Percentiles rank a stretch among this genome's conserved stretches.
phyloP scores from a whole-genome alignment of 805 yeast genomes.

The Starmerella floris region DNA sequence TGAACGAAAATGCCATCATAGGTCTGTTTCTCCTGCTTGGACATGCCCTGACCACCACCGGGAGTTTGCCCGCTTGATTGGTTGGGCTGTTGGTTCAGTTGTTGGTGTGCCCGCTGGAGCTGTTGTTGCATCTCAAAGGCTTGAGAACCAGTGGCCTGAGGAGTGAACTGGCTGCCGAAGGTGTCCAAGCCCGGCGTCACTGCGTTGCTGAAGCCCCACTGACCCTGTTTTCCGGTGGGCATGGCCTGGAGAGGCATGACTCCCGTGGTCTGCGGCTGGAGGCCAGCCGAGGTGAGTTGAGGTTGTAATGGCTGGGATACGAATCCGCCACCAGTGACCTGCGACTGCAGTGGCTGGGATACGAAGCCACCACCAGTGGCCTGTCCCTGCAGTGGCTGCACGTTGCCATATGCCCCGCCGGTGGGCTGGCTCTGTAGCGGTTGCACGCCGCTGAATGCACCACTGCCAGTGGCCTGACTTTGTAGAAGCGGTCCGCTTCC shows the following conservation, averaged over 20 bases:
- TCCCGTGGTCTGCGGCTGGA: conserved; percentile 50
- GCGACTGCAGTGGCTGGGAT: conserved; percentile 10
- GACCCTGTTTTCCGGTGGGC: conserved; percentile 56
- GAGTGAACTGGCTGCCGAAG: conserved; percentile 54
- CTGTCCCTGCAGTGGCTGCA: background rate
- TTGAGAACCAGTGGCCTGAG: conserved; percentile 28
- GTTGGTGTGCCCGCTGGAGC: conserved; percentile 10
- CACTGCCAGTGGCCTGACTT: conserved; percentile 7
- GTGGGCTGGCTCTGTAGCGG: conserved; percentile 11
- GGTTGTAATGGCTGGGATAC: conserved; percentile 25
- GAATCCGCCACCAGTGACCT: conserved; percentile 36
- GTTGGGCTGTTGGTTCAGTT: background rate
- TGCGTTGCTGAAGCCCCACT: conserved; percentile 67
- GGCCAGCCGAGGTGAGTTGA: conserved; percentile 19
- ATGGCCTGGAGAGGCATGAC: conserved; percentile 27
- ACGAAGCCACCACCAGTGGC: background rate
- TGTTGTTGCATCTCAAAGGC: conserved; percentile 18
- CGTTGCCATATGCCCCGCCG: conserved; percentile 2
- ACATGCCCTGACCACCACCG: conserved; percentile 46
- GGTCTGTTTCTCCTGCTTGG: conserved; percentile 72
- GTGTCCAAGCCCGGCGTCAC: conserved; percentile 59
- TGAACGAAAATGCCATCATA: conserved; percentile 80
- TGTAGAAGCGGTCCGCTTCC: too few relatives aligned
- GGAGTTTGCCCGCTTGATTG: conserved; percentile 9
- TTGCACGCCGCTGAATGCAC: background rate